Evolutionary conservation across 176 grass and related monocot genomes (phyloP).

Genomic region (Raddia distichophylla): DNA sequence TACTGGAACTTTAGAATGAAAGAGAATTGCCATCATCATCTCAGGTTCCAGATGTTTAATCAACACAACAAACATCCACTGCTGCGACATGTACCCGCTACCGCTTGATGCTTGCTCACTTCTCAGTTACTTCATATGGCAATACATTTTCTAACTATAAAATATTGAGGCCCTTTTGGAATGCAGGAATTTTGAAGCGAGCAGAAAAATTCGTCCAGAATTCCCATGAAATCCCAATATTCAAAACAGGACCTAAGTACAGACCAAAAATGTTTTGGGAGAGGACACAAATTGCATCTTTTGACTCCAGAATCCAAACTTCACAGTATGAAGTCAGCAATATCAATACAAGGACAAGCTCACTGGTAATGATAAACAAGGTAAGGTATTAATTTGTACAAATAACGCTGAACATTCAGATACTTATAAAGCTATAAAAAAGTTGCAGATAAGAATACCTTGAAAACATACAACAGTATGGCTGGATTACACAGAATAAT

Average conservation of each 20-base stretch:
- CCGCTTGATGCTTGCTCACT: neutral
- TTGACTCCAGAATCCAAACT: neutral
- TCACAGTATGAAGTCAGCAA: neutral
- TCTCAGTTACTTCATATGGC: neutral
- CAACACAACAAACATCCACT: neutral
- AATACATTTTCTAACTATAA: neutral
- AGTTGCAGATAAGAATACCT: no score
- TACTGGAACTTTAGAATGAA: slow-evolving; percentile 4
- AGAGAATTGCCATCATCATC: neutral
- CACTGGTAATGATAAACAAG: neutral
- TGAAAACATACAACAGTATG: neutral
- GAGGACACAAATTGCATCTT: slow-evolving; percentile 20
- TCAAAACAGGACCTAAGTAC: neutral
- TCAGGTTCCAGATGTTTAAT: slow-evolving; percentile 5
- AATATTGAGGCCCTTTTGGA: neutral
- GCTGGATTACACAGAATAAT: neutral
- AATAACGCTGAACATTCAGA: neutral
- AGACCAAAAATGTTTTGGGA: neutral
- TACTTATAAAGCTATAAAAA: no score
- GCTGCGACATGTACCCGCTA: neutral
- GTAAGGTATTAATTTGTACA: neutral
- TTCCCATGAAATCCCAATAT: slow-evolving; percentile 2
- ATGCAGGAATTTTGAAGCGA: slow-evolving; percentile 5
- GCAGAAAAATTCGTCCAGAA: neutral
- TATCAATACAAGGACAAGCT: slow-evolving; percentile 13